These are phyloP conservation scores for Orobanche coerulescens DNA, from an alignment of 257 asterid genomes.

Conservation along the genomic window DNA sequence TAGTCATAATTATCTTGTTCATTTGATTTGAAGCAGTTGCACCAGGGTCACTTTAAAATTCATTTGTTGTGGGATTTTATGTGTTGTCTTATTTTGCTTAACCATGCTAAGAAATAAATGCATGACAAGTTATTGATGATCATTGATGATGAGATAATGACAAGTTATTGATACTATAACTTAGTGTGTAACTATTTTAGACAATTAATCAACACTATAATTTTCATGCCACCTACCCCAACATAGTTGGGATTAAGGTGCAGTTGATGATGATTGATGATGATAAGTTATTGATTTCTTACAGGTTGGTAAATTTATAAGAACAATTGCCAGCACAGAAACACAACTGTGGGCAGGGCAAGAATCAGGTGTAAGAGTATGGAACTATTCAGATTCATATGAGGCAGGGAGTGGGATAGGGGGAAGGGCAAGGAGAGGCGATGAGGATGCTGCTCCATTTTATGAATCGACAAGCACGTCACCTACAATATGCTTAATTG, in stretches of 20 bases:
- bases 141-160: too few relatives aligned
- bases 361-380: constrained; percentile 86
- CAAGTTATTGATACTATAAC: too few relatives aligned
- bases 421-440: constrained; percentile 75
- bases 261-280: too few relatives aligned
- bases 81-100: not conserved
- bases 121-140: not conserved
- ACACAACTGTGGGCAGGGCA: constrained; percentile 91
- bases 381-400: constrained; percentile 71
- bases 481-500: constrained; percentile 59
- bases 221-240: too few relatives aligned
- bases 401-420: constrained; percentile 61
- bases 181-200: too few relatives aligned
- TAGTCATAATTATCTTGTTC: not conserved
- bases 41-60: not conserved
- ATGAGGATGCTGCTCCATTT: constrained; percentile 92
- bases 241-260: too few relatives aligned
- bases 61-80: not conserved
- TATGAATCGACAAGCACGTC: constrained; percentile 59
- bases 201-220: too few relatives aligned
- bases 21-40: not conserved
- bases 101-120: not conserved
- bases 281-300: not conserved
- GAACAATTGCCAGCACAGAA: constrained; percentile 74
- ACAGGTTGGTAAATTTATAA: constrained; percentile 71